These are phyloP conservation scores for Cercospora zeina DNA, from an alignment of 2,329 filamentous ascomycete genomes.

Conservation along the genomic window DNA sequence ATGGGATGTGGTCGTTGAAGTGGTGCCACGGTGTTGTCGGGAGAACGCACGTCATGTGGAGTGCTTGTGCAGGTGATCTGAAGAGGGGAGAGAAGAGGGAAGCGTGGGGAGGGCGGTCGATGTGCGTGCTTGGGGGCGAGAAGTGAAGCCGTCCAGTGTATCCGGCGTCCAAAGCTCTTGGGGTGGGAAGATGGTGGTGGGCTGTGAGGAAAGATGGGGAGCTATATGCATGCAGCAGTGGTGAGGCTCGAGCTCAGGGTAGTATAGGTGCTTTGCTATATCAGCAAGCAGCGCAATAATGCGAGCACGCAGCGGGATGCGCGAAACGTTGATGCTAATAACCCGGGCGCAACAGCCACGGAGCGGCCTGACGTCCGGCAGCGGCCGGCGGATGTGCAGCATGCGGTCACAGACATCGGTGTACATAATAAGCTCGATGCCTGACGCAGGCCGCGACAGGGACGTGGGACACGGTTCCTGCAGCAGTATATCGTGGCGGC, in stretches of 20 bases:
- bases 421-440: constrained; percentile 23
- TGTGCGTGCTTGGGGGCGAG: background rate
- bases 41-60: constrained; percentile 39
- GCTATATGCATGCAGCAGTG: constrained; percentile 23
- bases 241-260: constrained; percentile 18
- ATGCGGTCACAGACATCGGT: constrained; percentile 28
- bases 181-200: background rate
- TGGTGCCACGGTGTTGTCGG: constrained; percentile 35
- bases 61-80: constrained; percentile 15
- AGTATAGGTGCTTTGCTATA: constrained; percentile 20
- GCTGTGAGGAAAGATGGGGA: constrained; percentile 19
- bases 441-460: constrained; percentile 28
- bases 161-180: constrained; percentile 24
- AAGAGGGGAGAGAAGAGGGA: background rate
- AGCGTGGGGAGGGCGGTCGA: background rate
- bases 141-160: constrained; percentile 27
- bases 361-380: constrained; percentile 26
- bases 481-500: constrained; percentile 29
- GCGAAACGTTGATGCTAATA: constrained; percentile 33
- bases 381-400: constrained; percentile 25
- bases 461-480: constrained; percentile 28
- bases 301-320: constrained; percentile 16
- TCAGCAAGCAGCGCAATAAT: constrained; percentile 18
- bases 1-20: constrained; percentile 35
- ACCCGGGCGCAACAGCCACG: constrained; percentile 23